Percentiles rank a stretch among this genome's conserved stretches.
Evolutionary conservation across 1,139 yeast genomes (phyloP).

Genomic region (Geotrichum klebahnii): DNA sequence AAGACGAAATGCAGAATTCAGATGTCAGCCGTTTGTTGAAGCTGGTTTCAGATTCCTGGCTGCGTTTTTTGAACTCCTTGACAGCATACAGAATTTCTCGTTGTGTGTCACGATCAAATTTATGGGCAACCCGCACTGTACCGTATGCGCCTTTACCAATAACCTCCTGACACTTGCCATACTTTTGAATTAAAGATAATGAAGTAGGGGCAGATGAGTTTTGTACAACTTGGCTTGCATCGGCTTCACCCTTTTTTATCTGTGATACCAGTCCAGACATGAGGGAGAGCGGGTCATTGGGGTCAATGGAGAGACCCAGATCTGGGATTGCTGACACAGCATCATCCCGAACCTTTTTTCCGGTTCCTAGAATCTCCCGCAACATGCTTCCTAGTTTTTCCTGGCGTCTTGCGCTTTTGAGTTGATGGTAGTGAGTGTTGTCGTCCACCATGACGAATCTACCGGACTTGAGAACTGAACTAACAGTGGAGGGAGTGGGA

Average conservation of each 20-base stretch:
- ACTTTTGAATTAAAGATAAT: constrained; percentile 54
- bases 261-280: constrained; percentile 64
- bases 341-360: constrained; percentile 72
- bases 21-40: constrained; percentile 75
- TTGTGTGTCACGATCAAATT: constrained; percentile 43
- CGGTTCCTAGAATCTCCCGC: constrained; percentile 66
- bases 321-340: constrained; percentile 86
- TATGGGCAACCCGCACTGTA: constrained; percentile 68
- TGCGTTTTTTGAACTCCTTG: constrained; percentile 64
- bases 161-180: constrained; percentile 74
- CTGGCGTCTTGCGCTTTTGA: constrained; percentile 74
- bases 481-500: constrained; percentile 3
- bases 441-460: constrained; percentile 16
- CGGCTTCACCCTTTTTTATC: constrained; percentile 21
- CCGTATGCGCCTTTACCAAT: constrained; percentile 88
- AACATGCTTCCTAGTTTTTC: constrained; percentile 84
- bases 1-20: constrained; percentile 81
- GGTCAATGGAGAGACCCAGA: constrained; percentile 24
- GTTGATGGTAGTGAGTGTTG: constrained; percentile 63
- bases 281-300: constrained; percentile 54
- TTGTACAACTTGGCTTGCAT: constrained; percentile 18
- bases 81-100: constrained; percentile 67
- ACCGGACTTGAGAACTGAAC: constrained; percentile 15
- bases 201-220: constrained; percentile 24
- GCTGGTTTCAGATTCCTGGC: constrained; percentile 53